phyloP scores from a whole-genome alignment of 2,329 filamentous ascomycete genomes.

The Clarireedia hainanense region DNA sequence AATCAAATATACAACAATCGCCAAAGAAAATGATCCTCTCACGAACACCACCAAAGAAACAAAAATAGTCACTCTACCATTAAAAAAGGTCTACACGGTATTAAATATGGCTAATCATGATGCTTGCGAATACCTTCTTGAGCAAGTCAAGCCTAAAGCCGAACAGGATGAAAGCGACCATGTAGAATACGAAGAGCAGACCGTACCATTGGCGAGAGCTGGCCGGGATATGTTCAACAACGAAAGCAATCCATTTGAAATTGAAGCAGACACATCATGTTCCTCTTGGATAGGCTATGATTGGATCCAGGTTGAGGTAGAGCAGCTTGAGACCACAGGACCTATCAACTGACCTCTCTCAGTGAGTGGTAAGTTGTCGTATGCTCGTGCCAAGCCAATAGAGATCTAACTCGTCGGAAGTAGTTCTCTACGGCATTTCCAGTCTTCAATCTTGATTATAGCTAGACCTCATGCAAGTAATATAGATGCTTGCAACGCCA shows the following conservation, averaged over 20 bases:
- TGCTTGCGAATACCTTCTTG: conserved; percentile 10
- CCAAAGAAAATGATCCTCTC: neutral
- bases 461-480: no score
- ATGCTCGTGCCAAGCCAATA: neutral
- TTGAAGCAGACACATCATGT: neutral
- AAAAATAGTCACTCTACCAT: neutral
- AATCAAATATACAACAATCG: neutral
- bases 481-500: no score
- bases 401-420: neutral
- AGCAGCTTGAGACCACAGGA: neutral
- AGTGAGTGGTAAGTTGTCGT: neutral
- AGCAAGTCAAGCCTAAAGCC: conserved; percentile 9
- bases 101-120: conserved; percentile 17
- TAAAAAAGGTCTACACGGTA: neutral
- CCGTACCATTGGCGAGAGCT: neutral
- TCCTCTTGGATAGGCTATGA: neutral
- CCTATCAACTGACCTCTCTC: neutral
- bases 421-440: neutral
- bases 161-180: neutral
- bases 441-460: no score
- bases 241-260: neutral
- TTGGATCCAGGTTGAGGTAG: neutral
- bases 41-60: neutral
- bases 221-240: neutral
- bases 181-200: neutral